Conservation (phyloP, 192 early-diverging fungal genomes). For the Piromyces finnis region DNA sequence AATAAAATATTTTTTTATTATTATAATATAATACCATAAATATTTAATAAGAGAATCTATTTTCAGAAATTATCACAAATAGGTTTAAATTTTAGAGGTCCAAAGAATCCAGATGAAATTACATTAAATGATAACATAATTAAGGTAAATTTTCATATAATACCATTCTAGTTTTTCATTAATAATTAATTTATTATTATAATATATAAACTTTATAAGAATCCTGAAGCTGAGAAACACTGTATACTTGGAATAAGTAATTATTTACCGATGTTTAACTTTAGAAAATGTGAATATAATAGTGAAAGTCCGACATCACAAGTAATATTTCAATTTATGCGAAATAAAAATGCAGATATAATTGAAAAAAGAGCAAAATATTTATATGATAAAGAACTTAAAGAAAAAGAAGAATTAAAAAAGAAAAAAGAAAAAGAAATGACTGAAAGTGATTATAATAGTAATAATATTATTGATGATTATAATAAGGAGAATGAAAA, state of each 20-base stretch:
- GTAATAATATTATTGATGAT: not conserved
- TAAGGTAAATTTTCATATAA: not conserved
- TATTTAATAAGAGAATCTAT: too few relatives aligned
- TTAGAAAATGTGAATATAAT: not conserved
- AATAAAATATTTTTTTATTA: too few relatives aligned
- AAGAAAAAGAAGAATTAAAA: not conserved
- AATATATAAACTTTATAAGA: too few relatives aligned
- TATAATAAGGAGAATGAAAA: not conserved
- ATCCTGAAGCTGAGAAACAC: not conserved
- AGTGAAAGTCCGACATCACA: not conserved
- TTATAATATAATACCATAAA: too few relatives aligned
- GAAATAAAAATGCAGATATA: not conserved
- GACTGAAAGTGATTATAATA: not conserved
- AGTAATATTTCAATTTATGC: not conserved
- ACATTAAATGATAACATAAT: not conserved
- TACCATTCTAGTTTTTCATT: too few relatives aligned
- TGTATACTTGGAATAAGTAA: not conserved
- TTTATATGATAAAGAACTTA: not conserved
- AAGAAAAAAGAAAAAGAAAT: not conserved
- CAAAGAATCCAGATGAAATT: not conserved
- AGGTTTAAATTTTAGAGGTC: not conserved
- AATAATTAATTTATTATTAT: too few relatives aligned
- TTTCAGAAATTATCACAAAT: not conserved
- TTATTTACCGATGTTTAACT: not conserved
- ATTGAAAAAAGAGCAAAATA: not conserved